Conservation (phyloP, 306 rosid species). For the Dryas drummondii region DNA sequence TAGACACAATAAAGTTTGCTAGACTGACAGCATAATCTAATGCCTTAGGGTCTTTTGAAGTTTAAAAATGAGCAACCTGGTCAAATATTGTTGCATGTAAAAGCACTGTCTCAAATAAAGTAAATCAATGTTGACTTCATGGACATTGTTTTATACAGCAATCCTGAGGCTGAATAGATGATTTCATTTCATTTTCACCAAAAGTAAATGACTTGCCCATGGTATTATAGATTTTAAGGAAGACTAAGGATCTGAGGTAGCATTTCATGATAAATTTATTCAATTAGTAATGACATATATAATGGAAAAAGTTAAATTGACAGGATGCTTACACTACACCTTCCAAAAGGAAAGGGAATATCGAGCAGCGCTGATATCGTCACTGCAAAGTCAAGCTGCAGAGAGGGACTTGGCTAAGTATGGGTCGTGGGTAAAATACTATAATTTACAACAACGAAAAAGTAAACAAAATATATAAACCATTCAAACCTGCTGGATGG, state of each 20-base stretch:
- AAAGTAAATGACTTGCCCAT: not conserved
- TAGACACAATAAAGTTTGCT: not conserved
- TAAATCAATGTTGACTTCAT: not conserved
- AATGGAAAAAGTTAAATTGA: slow-evolving; percentile 27
- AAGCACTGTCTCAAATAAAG: not conserved
- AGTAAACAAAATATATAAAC: slow-evolving; percentile 12
- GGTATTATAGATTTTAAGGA: not conserved
- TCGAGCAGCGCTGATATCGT: slow-evolving; percentile 90
- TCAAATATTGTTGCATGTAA: not conserved
- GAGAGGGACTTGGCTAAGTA: slow-evolving; percentile 36
- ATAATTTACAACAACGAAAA: slow-evolving; percentile 13
- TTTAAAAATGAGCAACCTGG: not conserved
- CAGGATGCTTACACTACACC: slow-evolving; percentile 87
- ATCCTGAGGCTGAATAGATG: not conserved
- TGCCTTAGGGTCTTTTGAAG: not conserved
- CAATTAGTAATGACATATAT: slow-evolving; percentile 11
- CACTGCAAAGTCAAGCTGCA: slow-evolving; percentile 97
- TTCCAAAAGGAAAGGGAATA: slow-evolving; percentile 94
- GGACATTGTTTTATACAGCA: not conserved
- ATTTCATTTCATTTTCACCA: not conserved
- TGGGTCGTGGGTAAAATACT: slow-evolving; percentile 13
- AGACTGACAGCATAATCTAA: slow-evolving; percentile 1
- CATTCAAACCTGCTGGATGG: slow-evolving; percentile 84
- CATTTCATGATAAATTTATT: slow-evolving; percentile 21
- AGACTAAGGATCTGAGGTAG: slow-evolving; percentile 6